Conservation (phyloP, 169 alveolate species). For the Cryptosporidium viatorum region DNA sequence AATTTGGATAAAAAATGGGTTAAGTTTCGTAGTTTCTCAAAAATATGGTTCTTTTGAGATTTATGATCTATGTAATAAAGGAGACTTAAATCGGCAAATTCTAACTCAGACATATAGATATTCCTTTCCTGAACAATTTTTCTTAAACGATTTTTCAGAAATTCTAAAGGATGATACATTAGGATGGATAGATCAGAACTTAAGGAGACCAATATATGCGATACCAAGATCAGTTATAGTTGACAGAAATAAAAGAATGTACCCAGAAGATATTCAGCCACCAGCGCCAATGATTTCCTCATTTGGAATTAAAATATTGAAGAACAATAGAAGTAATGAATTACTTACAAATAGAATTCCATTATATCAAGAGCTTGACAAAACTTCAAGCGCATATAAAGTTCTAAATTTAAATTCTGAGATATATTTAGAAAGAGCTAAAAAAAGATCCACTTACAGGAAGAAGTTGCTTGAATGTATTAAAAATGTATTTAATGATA, state of each 20-base stretch:
- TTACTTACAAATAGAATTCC: slow-evolving; percentile 17
- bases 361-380: not conserved
- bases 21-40: slow-evolving; percentile 69
- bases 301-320: slow-evolving; percentile 17
- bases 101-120: slow-evolving; percentile 53
- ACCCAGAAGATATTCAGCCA: slow-evolving; percentile 53
- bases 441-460: slow-evolving; percentile 4
- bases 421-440: slow-evolving; percentile 18
- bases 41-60: slow-evolving; percentile 53
- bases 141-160: slow-evolving; percentile 56
- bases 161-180: slow-evolving; percentile 16
- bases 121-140: slow-evolving; percentile 52
- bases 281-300: slow-evolving; percentile 43
- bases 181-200: slow-evolving; percentile 51
- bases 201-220: slow-evolving; percentile 41
- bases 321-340: not conserved
- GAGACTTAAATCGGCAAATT: not conserved
- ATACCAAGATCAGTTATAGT: slow-evolving; percentile 50
- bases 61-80: slow-evolving; percentile 29
- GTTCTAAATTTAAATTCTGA: not conserved
- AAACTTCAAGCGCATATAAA: not conserved
- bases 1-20: slow-evolving; percentile 43
- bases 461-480: not conserved
- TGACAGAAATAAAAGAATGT: slow-evolving; percentile 52
- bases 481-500: not conserved